Evolutionary conservation across 176 grass and related monocot species (phyloP).

Genomic region (Saccharum officinarum): DNA sequence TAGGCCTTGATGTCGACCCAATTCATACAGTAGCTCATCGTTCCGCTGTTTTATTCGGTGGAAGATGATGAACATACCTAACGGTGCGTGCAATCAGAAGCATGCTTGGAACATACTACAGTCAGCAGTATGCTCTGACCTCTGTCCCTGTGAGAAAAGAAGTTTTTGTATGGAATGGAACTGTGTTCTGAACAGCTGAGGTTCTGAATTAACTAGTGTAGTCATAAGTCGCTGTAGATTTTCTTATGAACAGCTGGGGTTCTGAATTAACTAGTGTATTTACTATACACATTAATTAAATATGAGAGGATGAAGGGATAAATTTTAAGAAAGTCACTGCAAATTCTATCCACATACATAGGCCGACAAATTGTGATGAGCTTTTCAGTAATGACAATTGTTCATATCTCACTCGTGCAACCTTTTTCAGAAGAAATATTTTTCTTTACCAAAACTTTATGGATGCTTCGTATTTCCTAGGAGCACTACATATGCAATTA

Average conservation of each 20-base stretch:
- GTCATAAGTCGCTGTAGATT: background rate
- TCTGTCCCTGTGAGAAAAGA: background rate
- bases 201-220: background rate
- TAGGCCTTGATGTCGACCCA: conserved; percentile 53
- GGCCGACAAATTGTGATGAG: conserved; percentile 16
- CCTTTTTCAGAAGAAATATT: conserved; percentile 36
- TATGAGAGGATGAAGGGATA: background rate
- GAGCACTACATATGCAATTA: conserved; percentile 19
- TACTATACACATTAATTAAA: background rate
- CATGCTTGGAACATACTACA: conserved; percentile 5
- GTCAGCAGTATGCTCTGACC: conserved; percentile 12
- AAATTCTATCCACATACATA: background rate
- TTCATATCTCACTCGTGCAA: conserved; percentile 31
- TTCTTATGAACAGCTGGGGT: background rate
- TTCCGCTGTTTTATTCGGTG: conserved; percentile 35
- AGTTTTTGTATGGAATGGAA: conserved; percentile 9
- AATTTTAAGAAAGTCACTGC: background rate
- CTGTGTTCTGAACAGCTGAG: background rate
- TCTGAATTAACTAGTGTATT: background rate
- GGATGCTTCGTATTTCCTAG: conserved; percentile 31
- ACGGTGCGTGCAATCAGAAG: conserved; percentile 17
- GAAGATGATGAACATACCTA: conserved; percentile 38
- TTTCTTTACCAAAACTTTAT: conserved; percentile 1
- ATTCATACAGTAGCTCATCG: conserved; percentile 37
- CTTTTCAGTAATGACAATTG: conserved; percentile 25